phyloP scores from a whole-genome alignment of 2,329 filamentous ascomycete genomes.

The Colletotrichum lindemuthianum region DNA sequence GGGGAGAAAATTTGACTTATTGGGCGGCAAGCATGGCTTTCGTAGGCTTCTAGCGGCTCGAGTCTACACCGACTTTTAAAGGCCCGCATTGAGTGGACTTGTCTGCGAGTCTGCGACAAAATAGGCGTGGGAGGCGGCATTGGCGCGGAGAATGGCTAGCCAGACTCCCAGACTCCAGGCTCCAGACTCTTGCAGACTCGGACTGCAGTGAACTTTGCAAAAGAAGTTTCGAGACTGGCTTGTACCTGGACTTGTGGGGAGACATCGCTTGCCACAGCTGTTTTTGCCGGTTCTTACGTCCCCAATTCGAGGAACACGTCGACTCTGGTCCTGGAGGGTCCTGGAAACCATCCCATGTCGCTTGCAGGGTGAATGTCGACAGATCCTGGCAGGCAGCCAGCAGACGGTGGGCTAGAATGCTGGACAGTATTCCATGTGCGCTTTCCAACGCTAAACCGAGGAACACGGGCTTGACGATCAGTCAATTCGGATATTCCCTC shows the following conservation, averaged over 20 bases:
- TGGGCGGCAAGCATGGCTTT: conserved; percentile 34
- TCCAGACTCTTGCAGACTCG: conserved; percentile 16
- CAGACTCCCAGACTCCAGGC: too few relatives aligned
- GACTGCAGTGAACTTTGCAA: conserved; percentile 19
- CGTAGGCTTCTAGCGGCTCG: conserved; percentile 24
- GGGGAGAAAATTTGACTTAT: conserved; percentile 20
- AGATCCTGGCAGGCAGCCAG: conserved; percentile 19
- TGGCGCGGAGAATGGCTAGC: conserved; percentile 12
- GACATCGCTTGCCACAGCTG: too few relatives aligned
- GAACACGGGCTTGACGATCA: conserved; percentile 32
- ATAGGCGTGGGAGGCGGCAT: conserved; percentile 23
- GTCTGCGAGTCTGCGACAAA: conserved; percentile 33
- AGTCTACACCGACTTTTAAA: conserved; percentile 38
- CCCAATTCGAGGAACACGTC: too few relatives aligned
- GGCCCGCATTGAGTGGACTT: conserved; percentile 37
- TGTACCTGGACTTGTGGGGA: conserved; percentile 13
- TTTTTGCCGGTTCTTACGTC: too few relatives aligned
- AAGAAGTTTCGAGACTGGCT: conserved; percentile 2
- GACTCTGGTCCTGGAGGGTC: conserved; percentile 9
- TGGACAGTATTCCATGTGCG: conserved; percentile 23
- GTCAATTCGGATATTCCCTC: conserved; percentile 26
- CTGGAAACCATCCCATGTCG: conserved; percentile 29
- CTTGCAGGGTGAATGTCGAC: conserved; percentile 31
- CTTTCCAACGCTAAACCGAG: conserved; percentile 25
- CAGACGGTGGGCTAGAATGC: conserved; percentile 28